Conservation (phyloP, 1,284 basidiomycete genomes). For the Pseudozyma thailandica region DNA sequence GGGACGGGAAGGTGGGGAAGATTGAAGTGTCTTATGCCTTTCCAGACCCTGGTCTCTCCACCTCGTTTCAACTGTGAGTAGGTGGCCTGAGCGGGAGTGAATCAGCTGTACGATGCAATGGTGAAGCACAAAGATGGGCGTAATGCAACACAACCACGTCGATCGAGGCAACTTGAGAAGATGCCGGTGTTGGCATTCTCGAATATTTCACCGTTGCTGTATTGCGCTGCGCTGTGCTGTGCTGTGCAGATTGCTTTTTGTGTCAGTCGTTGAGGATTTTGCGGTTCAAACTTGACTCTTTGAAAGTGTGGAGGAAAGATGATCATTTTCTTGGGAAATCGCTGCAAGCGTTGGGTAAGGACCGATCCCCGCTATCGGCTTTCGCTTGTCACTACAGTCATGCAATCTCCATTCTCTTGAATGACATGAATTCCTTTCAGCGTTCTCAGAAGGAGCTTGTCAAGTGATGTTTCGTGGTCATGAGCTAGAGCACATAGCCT, state of each 20-base stretch:
- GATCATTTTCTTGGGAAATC: neutral
- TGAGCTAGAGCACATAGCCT: too few relatives aligned
- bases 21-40: neutral
- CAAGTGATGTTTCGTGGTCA: too few relatives aligned
- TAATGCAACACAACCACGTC: slow-evolving; percentile 4
- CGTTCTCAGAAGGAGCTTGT: too few relatives aligned
- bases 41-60: neutral
- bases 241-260: slow-evolving; percentile 7
- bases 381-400: slow-evolving; percentile 7
- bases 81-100: slow-evolving; percentile 5
- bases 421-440: too few relatives aligned
- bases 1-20: neutral
- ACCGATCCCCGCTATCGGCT: slow-evolving; percentile 15
- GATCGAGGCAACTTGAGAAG: slow-evolving; percentile 17
- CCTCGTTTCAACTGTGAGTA: too few relatives aligned
- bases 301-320: slow-evolving; percentile 28
- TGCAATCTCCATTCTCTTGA: neutral
- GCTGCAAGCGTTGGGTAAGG: slow-evolving; percentile 33
- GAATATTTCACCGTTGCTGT: neutral
- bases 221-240: slow-evolving; percentile 10
- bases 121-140: neutral
- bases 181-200: neutral
- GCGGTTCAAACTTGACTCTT: slow-evolving; percentile 3
- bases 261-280: neutral
- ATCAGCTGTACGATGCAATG: neutral